Conservation (phyloP, 2,329 filamentous ascomycete genomes). For the Pyricularia sp. region DNA sequence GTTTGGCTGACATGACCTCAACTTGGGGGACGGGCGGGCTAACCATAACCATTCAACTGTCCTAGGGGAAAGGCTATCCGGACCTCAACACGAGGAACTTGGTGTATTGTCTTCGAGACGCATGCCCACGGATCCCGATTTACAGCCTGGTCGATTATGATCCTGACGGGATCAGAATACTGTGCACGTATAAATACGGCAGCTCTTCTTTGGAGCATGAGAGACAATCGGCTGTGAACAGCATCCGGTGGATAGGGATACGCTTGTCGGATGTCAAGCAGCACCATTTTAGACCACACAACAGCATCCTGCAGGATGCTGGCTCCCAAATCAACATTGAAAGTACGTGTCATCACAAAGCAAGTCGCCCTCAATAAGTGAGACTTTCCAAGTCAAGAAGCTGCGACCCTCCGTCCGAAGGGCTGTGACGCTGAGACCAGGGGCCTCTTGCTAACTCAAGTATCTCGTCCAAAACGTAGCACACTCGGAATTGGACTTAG, state of each 20-base stretch:
- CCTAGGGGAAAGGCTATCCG: slow-evolving; percentile 71
- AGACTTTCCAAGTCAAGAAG: not conserved
- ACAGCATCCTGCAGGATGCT: not conserved
- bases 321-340: not conserved
- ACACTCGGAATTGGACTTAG: not conserved
- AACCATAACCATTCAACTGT: not conserved
- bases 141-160: slow-evolving; percentile 65
- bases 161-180: slow-evolving; percentile 65
- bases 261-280: slow-evolving; percentile 6
- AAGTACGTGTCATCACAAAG: not conserved
- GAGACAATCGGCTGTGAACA: slow-evolving; percentile 34
- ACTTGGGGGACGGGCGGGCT: not conserved
- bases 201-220: slow-evolving; percentile 56
- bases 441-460: not conserved
- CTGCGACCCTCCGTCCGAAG: not conserved
- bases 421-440: not conserved
- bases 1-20: not conserved
- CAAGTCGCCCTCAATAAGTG: not conserved
- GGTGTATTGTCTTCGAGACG: slow-evolving; percentile 41
- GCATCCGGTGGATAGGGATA: slow-evolving; percentile 57
- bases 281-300: not conserved
- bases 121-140: slow-evolving; percentile 43
- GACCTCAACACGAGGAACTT: slow-evolving; percentile 63
- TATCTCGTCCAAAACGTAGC: not conserved
- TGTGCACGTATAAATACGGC: slow-evolving; percentile 64